Percentiles rank a stretch among this genome's conserved stretches.
These are phyloP conservation scores for Plasmopara viticola DNA, from an alignment of 352 stramenopile species.

Conservation along the genomic window DNA sequence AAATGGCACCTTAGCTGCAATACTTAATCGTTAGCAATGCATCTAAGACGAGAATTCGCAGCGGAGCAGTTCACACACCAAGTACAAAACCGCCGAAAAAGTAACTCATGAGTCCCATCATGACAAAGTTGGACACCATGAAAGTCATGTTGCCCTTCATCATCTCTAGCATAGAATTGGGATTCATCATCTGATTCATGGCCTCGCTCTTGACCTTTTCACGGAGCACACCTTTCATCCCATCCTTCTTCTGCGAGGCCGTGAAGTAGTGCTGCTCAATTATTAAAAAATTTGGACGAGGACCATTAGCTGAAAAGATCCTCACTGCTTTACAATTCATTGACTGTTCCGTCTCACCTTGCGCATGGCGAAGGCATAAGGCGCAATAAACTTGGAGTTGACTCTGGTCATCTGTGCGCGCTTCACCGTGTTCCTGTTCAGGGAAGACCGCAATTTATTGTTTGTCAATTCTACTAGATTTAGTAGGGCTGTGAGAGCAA, in stretches of 20 bases:
- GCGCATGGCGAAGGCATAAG: conserved; percentile 83
- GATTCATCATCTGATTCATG: conserved; percentile 94
- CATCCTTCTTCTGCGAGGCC: conserved; percentile 84
- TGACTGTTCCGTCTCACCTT: conserved; percentile 36
- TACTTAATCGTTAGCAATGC: background rate
- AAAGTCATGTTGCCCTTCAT: conserved; percentile 99
- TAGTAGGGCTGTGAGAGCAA: too few relatives aligned
- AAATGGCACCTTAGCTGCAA: conserved; percentile 95
- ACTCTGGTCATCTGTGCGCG: conserved; percentile 78
- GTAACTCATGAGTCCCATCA: conserved; percentile 98
- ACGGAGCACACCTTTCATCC: conserved; percentile 74
- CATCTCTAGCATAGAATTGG: conserved; percentile 95
- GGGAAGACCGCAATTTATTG: conserved; percentile 1
- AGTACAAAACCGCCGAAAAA: conserved; percentile 98
- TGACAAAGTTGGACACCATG: conserved; percentile 99
- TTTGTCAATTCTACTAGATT: background rate
- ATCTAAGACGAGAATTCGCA: background rate
- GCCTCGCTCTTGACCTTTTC: conserved; percentile 87
- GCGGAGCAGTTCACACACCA: conserved; percentile 28
- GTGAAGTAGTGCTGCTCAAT: conserved; percentile 72
- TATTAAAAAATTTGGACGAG: background rate
- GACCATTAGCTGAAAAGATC: background rate
- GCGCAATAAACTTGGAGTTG: conserved; percentile 86
- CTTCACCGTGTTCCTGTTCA: conserved; percentile 75
- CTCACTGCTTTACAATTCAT: background rate